A percentile compares a stretch with the other conserved stretches of the same genome.
Conservation (phyloP, 495 filamentous ascomycete genomes). For the Thermochaetoides thermophila region DNA sequence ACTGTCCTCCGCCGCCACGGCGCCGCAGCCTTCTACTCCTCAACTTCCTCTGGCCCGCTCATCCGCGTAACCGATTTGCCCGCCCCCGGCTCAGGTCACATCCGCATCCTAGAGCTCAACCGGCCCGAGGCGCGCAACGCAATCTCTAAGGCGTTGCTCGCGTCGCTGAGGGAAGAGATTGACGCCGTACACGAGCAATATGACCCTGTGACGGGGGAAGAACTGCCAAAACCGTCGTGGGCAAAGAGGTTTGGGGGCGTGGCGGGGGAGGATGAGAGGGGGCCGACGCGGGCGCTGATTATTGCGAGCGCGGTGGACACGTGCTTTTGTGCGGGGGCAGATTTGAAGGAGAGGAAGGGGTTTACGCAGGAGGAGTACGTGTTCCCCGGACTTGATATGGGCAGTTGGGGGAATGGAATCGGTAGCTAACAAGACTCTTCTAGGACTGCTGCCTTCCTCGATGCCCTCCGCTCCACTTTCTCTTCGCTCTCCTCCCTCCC, state of each 20-base stretch:
- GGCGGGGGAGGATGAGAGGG: constrained; percentile 25
- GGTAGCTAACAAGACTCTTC: too few species aligned
- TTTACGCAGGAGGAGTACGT: constrained; percentile 56
- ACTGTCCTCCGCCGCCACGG: neutral
- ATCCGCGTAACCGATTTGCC: constrained; percentile 58
- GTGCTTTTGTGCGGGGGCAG: constrained; percentile 86
- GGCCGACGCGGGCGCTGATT: constrained; percentile 59
- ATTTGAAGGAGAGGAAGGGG: constrained; percentile 70
- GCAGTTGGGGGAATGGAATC: too few species aligned
- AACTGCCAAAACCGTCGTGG: constrained; percentile 22
- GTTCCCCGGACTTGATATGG: neutral
- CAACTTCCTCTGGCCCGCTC: constrained; percentile 28
- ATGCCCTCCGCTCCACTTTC: constrained; percentile 57
- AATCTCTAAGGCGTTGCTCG: constrained; percentile 63
- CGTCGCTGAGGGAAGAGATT: constrained; percentile 53
- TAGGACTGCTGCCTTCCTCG: constrained; percentile 64
- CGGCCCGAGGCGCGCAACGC: constrained; percentile 76
- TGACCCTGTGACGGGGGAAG: constrained; percentile 36
- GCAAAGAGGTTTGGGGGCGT: constrained; percentile 24
- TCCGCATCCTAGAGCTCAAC: constrained; percentile 77
- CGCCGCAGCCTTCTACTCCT: constrained; percentile 13
- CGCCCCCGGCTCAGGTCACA: constrained; percentile 67
- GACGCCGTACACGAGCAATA: constrained; percentile 52
- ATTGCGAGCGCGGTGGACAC: constrained; percentile 62
- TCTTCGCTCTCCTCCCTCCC: constrained; percentile 50